Evolutionary conservation across 73 alveolate genomes (phyloP).

Genomic region (Tetrahymena borealis): DNA sequence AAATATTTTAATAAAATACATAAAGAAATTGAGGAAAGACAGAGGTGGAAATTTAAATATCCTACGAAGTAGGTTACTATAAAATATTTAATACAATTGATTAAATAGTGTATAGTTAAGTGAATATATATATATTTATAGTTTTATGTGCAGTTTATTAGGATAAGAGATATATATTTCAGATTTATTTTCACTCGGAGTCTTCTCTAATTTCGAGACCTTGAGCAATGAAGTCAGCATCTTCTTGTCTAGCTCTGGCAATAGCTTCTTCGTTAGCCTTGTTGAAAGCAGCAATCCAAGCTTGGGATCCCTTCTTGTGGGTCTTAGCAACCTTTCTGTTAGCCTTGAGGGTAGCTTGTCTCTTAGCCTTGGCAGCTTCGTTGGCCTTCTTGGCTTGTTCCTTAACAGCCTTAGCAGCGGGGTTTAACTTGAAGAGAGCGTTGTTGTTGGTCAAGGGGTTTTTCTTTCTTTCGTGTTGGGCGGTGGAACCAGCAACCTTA

Average conservation of each 20-base stretch:
- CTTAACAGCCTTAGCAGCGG: conserved; percentile 54
- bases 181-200: neutral
- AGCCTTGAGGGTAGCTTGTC: conserved; percentile 49
- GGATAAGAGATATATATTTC: neutral
- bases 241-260: conserved; percentile 7
- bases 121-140: neutral
- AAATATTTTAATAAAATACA: too few relatives aligned
- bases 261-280: conserved; percentile 35
- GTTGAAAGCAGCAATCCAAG: conserved; percentile 41
- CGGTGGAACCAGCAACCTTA: conserved; percentile 51
- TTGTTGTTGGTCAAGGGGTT: conserved; percentile 70
- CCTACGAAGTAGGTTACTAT: conserved; percentile 2
- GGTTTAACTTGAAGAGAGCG: conserved; percentile 67
- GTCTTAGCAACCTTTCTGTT: conserved; percentile 50
- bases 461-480: conserved; percentile 44
- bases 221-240: neutral
- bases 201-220: neutral
- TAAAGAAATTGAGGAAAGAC: neutral
- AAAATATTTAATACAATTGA: neutral
- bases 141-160: neutral
- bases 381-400: conserved; percentile 20
- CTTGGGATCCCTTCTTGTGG: conserved; percentile 27
- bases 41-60: conserved; percentile 1
- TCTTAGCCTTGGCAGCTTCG: conserved; percentile 33
- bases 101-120: neutral